These are phyloP conservation scores for Saprolegnia parasitica DNA, from an alignment of 352 stramenopile genomes.

Conservation along the genomic window DNA sequence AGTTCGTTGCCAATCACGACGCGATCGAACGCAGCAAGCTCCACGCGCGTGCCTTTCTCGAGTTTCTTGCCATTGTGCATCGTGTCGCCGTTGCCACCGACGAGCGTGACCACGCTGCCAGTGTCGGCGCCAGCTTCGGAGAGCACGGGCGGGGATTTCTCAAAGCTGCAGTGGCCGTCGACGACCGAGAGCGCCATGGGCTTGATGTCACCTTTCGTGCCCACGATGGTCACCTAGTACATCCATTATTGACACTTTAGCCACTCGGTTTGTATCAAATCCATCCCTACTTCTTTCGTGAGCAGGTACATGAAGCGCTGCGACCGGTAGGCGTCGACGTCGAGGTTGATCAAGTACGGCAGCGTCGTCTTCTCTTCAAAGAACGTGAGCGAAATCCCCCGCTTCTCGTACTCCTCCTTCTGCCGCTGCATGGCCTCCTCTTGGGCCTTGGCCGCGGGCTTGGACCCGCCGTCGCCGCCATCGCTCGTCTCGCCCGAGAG, in stretches of 20 bases:
- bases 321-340: conserved; percentile 90
- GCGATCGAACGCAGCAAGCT: conserved; percentile 62
- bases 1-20: conserved; percentile 84
- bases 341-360: conserved; percentile 91
- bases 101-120: conserved; percentile 34
- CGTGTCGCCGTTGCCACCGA: conserved; percentile 72
- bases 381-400: conserved; percentile 84
- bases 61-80: conserved; percentile 84
- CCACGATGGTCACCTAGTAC: conserved; percentile 38
- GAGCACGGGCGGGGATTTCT: conserved; percentile 39
- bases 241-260: neutral
- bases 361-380: conserved; percentile 81
- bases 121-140: conserved; percentile 20
- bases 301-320: conserved; percentile 91
- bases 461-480: conserved; percentile 30
- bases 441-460: conserved; percentile 46
- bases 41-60: conserved; percentile 38
- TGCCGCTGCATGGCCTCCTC: conserved; percentile 86
- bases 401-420: conserved; percentile 86
- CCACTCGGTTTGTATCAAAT: too few species aligned
- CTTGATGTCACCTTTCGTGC: conserved; percentile 85
- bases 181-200: conserved; percentile 89
- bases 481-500: conserved; percentile 47
- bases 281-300: conserved; percentile 36
- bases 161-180: conserved; percentile 79